Evolutionary conservation across 306 rosid genomes (phyloP).

Genomic region (Acacia melanoxylon): DNA sequence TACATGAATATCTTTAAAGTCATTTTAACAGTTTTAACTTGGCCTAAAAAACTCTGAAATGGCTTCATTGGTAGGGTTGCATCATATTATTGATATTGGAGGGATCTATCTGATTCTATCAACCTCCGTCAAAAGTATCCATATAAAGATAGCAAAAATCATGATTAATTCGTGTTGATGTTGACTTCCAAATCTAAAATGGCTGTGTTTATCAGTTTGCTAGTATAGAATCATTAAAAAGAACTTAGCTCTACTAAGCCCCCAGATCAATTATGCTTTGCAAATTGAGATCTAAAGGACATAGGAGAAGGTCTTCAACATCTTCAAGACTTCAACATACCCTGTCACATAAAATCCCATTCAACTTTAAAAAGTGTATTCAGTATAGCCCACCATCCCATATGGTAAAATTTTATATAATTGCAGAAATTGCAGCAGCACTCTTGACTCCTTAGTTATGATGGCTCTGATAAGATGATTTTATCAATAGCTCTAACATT

Average conservation of each 20-base stretch:
- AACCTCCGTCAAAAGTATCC: slow-evolving; percentile 11
- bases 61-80: slow-evolving; percentile 7
- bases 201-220: slow-evolving; percentile 5
- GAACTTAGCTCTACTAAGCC: slow-evolving; percentile 1
- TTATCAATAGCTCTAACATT: background rate
- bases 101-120: background rate
- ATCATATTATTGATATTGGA: slow-evolving; percentile 6
- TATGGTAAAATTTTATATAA: background rate
- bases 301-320: background rate
- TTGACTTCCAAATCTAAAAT: slow-evolving; percentile 22
- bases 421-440: background rate
- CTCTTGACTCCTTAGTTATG: background rate
- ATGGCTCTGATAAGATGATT: background rate
- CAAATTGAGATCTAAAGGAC: slow-evolving; percentile 16
- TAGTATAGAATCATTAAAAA: background rate
- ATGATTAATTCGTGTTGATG: background rate
- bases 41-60: slow-evolving; percentile 19
- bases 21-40: background rate
- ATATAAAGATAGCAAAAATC: background rate
- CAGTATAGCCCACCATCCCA: no score
- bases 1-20: slow-evolving; percentile 13
- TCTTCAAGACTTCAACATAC: background rate
- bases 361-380: background rate
- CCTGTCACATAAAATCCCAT: background rate
- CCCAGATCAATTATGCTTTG: background rate